Base-by-base conservation (phyloP, 495 filamentous ascomycete genomes). In the Neurospora terricola region DNA sequence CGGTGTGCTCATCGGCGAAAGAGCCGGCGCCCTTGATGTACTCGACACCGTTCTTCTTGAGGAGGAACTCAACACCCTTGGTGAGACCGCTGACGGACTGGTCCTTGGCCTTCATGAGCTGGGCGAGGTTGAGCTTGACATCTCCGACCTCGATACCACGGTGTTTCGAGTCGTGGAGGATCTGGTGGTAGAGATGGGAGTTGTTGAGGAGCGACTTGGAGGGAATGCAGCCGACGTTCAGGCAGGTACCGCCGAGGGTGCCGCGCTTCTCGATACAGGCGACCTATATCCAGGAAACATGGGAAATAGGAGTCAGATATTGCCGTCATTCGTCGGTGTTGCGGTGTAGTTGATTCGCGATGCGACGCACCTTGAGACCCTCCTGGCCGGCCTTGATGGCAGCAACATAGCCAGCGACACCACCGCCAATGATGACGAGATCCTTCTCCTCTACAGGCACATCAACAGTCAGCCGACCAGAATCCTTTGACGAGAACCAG, bases 141-240 rank as follows among this genome's bases (percentile, higher is more conserved):
- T 96, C 93, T 77, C 92, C 92, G 77, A 99, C 96, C 74, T 86
- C 84, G 83, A 99, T 99, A 81, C 96, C 96, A 81, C 96, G 94
- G 83, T 92, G 91, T 87, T 98, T 97, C 71, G 92, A 93, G 86
- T 99, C 96, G 86, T 99, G 96, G 59, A 95, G 90, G 78, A 98
- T 91, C 85, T 94, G 91, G 87, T 99, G 96, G 89, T 98, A 98
- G 71, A 99, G 90, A 83, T 97, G 93, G 76, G 96, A 97, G 88
- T 98, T 99, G 90, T 99, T 98, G 81, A 99, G 93, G 77, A 99
- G 93, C 69, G 96, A 98, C 84, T 99, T 99, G 73, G 96, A 98
- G 66, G 96, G 96, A 79, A 99, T 99, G 85, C 96, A 99, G 84
- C 96, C 96, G 81, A 99, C 96, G 85, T 99, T 99, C 78, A 99